Evolutionary conservation across 2,329 filamentous ascomycete species (phyloP), one percentile per base, ranked within the genome.

Genomic region (Orbilia oligospora): DNA sequence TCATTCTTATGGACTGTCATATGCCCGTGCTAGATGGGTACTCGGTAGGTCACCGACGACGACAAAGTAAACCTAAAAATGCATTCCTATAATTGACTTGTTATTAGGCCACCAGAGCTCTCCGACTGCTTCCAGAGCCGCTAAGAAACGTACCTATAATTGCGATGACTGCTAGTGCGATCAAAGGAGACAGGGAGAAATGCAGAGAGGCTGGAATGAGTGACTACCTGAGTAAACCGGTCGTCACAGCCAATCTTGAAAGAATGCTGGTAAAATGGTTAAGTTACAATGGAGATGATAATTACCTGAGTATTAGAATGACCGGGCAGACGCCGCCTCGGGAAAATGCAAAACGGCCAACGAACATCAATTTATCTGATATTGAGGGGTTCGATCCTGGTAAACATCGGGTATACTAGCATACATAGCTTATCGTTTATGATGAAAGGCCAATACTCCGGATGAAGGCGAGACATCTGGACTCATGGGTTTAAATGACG

Each of bases 111-210:
- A 79, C 70, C 5, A 27, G 76, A 53, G 76, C 69, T 24, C 46
- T 73, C 18, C 33, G 69, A 85, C 1, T 87, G 88, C 66, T 86
- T 89, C 3, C 86, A 3, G 75, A 76, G 30, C 81, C 80, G 61
- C 55, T 82, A 5, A 56, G 87, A 69, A 86, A 90, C 51, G 90
- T 93, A 4, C 91, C 91, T 0, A 93, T 94, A 64, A 90, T 94
- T 44, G 92, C 92, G n/a, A 93, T 94, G 91, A 94, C 92, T 0
- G 92, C 91, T 3, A 92, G 90, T 3, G 92, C 92, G 0, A 93
- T 93, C 48, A 91, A 93, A 82, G 92, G 92, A 3, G 92, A 94
- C 81, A 87, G 88, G 61, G 91, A 93, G 83, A 93, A 93, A 82
- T 93, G 91, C 82, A 88, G 89, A 76, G 88, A 87, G 78, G 90